phyloP scores from a whole-genome alignment of 2,329 filamentous ascomycete species.

The Claviceps sp. region DNA sequence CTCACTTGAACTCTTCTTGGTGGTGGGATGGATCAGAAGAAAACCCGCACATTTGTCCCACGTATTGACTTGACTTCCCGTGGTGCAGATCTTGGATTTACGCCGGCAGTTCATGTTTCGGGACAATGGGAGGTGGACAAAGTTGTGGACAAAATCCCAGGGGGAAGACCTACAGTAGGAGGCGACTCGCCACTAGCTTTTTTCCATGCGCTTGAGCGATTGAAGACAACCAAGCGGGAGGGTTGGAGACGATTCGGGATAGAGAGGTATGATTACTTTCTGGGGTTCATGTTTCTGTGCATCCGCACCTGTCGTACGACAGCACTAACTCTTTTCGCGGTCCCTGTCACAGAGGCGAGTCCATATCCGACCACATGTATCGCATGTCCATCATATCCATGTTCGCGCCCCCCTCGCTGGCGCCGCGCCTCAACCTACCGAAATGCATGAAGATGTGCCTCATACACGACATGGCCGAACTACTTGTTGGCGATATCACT shows the following conservation, averaged over 20 bases:
- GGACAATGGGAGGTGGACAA: conserved; percentile 43
- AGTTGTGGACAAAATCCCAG: conserved; percentile 51
- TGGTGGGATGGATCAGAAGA: neutral
- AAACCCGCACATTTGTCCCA: neutral
- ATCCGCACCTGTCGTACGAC: neutral
- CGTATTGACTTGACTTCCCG: neutral
- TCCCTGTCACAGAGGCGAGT: conserved; percentile 50
- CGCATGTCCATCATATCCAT: conserved; percentile 96
- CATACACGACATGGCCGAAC: conserved; percentile 94
- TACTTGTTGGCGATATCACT: conserved; percentile 91
- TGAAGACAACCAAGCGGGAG: conserved; percentile 94
- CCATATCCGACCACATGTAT: conserved; percentile 98
- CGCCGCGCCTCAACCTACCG: conserved; percentile 57
- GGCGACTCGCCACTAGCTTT: conserved; percentile 71
- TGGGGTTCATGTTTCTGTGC: neutral
- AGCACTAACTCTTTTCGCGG: neutral
- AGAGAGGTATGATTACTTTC: conserved; percentile 25
- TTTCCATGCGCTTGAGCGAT: conserved; percentile 84
- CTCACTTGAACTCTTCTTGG: too few relatives aligned
- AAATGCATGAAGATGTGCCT: conserved; percentile 93
- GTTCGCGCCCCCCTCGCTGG: conserved; percentile 67
- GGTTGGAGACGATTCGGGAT: conserved; percentile 90
- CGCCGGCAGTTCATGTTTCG: conserved; percentile 24
- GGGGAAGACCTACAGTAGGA: conserved; percentile 38
- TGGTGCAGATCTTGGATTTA: conserved; percentile 20